Base-by-base conservation (phyloP, 306 rosid species). In the Quercus berberidifolia region DNA sequence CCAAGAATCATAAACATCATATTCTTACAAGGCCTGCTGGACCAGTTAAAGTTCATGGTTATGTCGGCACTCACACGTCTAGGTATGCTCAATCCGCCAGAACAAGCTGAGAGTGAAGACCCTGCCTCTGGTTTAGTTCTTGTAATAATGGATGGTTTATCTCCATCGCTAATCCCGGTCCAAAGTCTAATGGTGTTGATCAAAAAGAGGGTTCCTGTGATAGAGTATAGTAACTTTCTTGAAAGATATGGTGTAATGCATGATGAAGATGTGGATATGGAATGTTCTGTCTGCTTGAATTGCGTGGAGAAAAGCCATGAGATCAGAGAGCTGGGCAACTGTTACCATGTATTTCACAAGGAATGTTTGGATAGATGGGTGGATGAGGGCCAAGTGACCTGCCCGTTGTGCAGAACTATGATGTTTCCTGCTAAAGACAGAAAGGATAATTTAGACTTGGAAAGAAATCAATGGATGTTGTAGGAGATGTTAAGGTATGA, bases 381-480 rank as follows among this genome's bases (percentile, higher is more conserved):
- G 1, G 73, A 76, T 33, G 80, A 79, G 51, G 71, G 73, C 56
- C 82, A 62, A 8, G 60, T 85, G 23, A 68, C 73, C 33, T 85
- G 89, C 79, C 86, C 80, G 41, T 30, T 85, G 35, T 85, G 89
- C 73, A 79, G 89, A 82, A 38, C 84, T 11, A 18, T 82, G 55
- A 20, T 85, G 21, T 57, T 82, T 6, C 69, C 79, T 2, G 23
- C 60, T 30, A 38, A 33, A 25, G 4, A 41, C 15, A 9, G 9
- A 54, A 5, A 64, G 49, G 0, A 54, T 13, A 4, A 62, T 46
- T 57, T 79, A 46, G 52, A 46, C 1, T 11, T 0, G 52, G 2
- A 38, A 38, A 38, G 52, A 46, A 12, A 46, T 46, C 43, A 0
- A 38, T 38, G 43, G 43, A 38, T 38, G 43, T 38, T 38, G 6